Conservation (phyloP, 2,329 filamentous ascomycete genomes). For the Ophiostoma tasmaniense region DNA sequence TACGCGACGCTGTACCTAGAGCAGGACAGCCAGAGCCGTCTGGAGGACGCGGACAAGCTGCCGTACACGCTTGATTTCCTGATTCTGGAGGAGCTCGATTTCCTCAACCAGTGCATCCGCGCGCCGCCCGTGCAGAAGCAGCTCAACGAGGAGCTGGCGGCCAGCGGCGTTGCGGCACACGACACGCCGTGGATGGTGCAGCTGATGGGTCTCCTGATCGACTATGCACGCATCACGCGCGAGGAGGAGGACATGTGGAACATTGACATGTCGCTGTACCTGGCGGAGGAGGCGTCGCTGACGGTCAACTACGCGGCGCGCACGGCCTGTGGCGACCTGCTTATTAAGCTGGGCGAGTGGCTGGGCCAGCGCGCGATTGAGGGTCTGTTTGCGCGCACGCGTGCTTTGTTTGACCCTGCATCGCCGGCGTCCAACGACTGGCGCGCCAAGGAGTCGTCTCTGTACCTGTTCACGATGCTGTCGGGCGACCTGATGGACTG, state of each 20-base stretch:
- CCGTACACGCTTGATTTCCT: conserved; percentile 92
- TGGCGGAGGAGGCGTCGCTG: conserved; percentile 89
- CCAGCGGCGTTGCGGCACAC: conserved; percentile 43
- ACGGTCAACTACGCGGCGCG: conserved; percentile 94
- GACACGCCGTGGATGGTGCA: conserved; percentile 75
- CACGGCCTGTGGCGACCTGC: conserved; percentile 82
- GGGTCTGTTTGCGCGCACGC: conserved; percentile 68
- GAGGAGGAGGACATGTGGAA: conserved; percentile 96
- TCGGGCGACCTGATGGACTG: conserved; percentile 82
- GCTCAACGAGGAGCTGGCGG: conserved; percentile 68
- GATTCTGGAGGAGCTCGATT: conserved; percentile 87
- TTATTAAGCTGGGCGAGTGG: conserved; percentile 92
- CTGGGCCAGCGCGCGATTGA: conserved; percentile 66
- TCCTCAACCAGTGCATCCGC: conserved; percentile 82
- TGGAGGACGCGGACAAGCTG: conserved; percentile 85
- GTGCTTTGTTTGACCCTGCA: conserved; percentile 56
- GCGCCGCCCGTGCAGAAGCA: conserved; percentile 83
- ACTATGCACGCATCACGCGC: conserved; percentile 79
- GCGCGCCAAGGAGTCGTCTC: conserved; percentile 65
- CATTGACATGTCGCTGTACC: conserved; percentile 88
- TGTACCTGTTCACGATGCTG: conserved; percentile 80
- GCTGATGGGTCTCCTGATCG: conserved; percentile 74
- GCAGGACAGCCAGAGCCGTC: conserved; percentile 72
- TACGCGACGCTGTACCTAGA: conserved; percentile 82
- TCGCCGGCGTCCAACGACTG: conserved; percentile 32